These are phyloP conservation scores for Pestalotiopsis sp. DNA, from an alignment of 2,329 filamentous ascomycete species.

Conservation along the genomic window DNA sequence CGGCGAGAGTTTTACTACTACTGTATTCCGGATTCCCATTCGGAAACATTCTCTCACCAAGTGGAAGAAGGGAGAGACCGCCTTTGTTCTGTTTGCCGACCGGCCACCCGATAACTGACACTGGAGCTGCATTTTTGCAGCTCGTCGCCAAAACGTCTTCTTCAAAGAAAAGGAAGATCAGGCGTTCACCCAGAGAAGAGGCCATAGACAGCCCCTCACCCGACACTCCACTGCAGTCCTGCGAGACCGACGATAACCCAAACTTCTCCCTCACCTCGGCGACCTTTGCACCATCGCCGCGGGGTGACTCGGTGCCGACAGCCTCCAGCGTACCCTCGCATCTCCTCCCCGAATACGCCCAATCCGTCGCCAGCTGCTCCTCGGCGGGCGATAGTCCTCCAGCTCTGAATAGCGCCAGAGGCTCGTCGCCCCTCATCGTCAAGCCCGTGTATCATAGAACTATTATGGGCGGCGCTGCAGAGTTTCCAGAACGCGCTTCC, in stretches of 20 bases:
- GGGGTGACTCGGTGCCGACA: slow-evolving; percentile 38
- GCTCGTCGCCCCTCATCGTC: slow-evolving; percentile 52
- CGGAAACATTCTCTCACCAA: not conserved
- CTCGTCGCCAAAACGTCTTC: slow-evolving; percentile 74
- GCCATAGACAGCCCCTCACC: slow-evolving; percentile 35
- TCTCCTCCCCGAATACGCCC: slow-evolving; percentile 54
- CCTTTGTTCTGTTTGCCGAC: not conserved
- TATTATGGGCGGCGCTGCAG: slow-evolving; percentile 63
- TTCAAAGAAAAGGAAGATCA: slow-evolving; percentile 73
- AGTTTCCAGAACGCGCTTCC: slow-evolving; percentile 62
- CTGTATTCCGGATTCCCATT: not conserved
- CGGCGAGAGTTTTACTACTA: not conserved
- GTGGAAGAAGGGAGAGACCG: not conserved
- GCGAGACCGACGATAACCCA: slow-evolving; percentile 51
- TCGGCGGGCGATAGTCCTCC: slow-evolving; percentile 48
- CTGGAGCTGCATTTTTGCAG: slow-evolving; percentile 63
- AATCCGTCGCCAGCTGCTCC: slow-evolving; percentile 61
- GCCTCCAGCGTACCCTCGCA: slow-evolving; percentile 55
- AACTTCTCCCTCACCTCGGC: slow-evolving; percentile 54
- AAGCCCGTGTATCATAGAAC: slow-evolving; percentile 51
- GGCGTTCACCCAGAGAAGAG: slow-evolving; percentile 47
- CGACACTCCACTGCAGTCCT: slow-evolving; percentile 55
- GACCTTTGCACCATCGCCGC: slow-evolving; percentile 39
- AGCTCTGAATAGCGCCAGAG: slow-evolving; percentile 45
- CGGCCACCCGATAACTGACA: not conserved